Base-by-base conservation (phyloP, 1,139 yeast species). In the Debaryomyces singareniensis region DNA sequence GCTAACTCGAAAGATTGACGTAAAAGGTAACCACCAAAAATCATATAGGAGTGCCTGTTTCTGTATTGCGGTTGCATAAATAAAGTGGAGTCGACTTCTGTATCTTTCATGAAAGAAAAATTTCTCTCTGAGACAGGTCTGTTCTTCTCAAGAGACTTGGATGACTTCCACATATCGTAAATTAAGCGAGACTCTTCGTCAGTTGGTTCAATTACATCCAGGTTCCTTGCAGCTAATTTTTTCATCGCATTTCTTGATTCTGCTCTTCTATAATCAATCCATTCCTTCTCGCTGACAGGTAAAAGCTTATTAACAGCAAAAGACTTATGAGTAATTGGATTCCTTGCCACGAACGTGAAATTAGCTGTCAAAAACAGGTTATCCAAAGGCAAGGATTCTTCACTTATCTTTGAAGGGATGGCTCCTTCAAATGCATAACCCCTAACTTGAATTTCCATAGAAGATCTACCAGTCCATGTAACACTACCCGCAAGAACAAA, bases 41-140 rank as follows among this genome's bases (percentile, higher is more conserved):
- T 84, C 89, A 87, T 86, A 56, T 82, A 84, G 7, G 94, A 83
- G 51, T 87, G 96, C 52, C 95, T 75, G 62, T 87, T 87, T 57
- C 96, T 75, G 59, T 86, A 87, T 59, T 87, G 96, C 2, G 96
- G 96, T 59, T 87, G 96, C 93, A 87, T 89, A 57, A 87, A 78
- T 44, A 79, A 68, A 5, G 96, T 84, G 5, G 94, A 82, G 32
- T 71, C 64, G 34, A 83, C 70, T 29, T 58, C 58, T 1, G 96
- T 79, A 39, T 84, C 79, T 35, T 73, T 69, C 94, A 85, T 84
- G 45, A 71, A 74, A 28, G 69, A 58, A 29, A 78, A 53, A 41
- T 71, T 68, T 31, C 59, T 51, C 15, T 78, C 76, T 30, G 58
- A 53, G 15, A 43, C 43, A 20, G 52, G 44, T 15, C 45, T 38